Conservation (phyloP, 2,329 filamentous ascomycete species). For the Hypoxylon sp. region DNA sequence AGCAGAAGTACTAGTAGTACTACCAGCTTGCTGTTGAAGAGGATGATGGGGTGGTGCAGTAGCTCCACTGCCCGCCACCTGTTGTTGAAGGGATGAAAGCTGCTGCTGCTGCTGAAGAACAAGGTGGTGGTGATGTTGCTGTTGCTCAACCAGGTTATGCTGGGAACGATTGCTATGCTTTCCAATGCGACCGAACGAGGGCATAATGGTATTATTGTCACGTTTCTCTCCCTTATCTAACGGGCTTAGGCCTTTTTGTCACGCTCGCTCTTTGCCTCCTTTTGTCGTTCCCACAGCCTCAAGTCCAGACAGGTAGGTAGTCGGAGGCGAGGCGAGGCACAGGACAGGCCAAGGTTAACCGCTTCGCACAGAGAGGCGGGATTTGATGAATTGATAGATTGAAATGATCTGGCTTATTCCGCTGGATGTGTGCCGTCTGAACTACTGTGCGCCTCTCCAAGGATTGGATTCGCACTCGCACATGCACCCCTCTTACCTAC, state of each 20-base stretch:
- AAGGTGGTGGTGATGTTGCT: slow-evolving; percentile 54
- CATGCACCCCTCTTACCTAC: slow-evolving; percentile 45
- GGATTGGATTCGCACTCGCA: slow-evolving; percentile 38
- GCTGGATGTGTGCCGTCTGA: slow-evolving; percentile 33
- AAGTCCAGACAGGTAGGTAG: slow-evolving; percentile 31
- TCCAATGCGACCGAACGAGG: slow-evolving; percentile 68
- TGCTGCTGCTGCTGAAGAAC: slow-evolving; percentile 47
- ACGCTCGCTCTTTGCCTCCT: slow-evolving; percentile 29
- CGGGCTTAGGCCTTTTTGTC: slow-evolving; percentile 33
- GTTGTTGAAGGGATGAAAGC: slow-evolving; percentile 37
- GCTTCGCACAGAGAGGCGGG: slow-evolving; percentile 22
- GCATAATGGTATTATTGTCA: slow-evolving; percentile 61
- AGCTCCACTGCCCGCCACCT: slow-evolving; percentile 49
- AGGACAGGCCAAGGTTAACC: slow-evolving; percentile 27
- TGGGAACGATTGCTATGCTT: slow-evolving; percentile 65
- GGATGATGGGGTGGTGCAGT: slow-evolving; percentile 52
- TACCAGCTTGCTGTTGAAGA: slow-evolving; percentile 39
- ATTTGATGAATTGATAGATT: slow-evolving; percentile 37
- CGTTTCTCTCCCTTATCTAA: slow-evolving; percentile 32
- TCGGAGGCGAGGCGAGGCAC: slow-evolving; percentile 39
- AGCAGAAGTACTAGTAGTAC: slow-evolving; percentile 33
- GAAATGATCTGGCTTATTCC: slow-evolving; percentile 44
- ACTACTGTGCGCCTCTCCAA: slow-evolving; percentile 24
- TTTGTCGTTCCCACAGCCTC: slow-evolving; percentile 38
- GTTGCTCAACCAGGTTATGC: slow-evolving; percentile 66